Base-by-base conservation (phyloP, 768 basidiomycete species). In the Astraeus odoratus region DNA sequence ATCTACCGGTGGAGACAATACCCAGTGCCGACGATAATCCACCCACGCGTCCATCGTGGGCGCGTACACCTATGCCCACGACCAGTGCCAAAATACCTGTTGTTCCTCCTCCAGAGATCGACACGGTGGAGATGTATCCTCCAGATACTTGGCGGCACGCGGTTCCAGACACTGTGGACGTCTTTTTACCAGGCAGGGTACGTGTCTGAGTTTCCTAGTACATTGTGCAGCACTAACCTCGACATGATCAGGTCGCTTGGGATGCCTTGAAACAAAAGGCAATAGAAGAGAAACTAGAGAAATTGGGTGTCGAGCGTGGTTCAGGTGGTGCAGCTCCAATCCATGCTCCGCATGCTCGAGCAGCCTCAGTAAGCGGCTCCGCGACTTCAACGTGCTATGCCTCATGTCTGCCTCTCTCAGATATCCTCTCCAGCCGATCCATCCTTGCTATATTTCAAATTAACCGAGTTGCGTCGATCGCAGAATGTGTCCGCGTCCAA, bases 381-480 rank as follows among this genome's bases (percentile, higher is more conserved):
- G 54, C 43, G 53, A 38, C 46, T 43, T 50, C 34, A 49, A 42
- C 49, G 51, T 54, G 60, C 51, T 46, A 33, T 40, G 44, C 12
- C 35, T 33, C 27, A 36, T 36, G 39, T 43, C 43, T 31, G 47
- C 19, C 36, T 44, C 23, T 46, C 29, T 19, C 56, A 92, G 89
- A 86, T 91, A 65, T 91, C 89, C 2, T 90, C 87, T n/a, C 87
- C 89, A 23, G 88, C 88, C 4, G 89, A 91, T 58, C 88, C 89
- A 23, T 83, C 85, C 16, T 64, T 92, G 19, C 70, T 92, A 16
- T 74, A 80, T 52, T 89, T 84, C 67, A 90, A 88, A 62, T 70
- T 91, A 35, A 88, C 87, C 66, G 88, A 87, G 64, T 70, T 92
- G 8, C 87, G 88, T 51, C 82, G 82, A 63, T 74, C 82, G 0